phyloP scores from a whole-genome alignment of 129 eudicot species.

The Chrysanthemum makinoi region DNA sequence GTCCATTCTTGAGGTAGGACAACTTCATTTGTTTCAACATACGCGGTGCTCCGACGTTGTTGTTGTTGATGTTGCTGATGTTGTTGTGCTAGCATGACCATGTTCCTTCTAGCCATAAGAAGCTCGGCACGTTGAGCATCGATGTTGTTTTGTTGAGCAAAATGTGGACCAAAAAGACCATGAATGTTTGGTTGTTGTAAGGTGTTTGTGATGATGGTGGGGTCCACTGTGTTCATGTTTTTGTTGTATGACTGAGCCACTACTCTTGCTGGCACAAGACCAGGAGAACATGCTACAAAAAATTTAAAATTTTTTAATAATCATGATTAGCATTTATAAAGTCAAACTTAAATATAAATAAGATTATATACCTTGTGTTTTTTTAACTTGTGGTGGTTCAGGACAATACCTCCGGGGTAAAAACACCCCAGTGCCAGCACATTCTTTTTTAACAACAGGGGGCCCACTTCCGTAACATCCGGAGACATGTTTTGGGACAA shows the following conservation, averaged over 20 bases:
- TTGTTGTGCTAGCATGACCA: slow-evolving; percentile 21
- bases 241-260: slow-evolving; percentile 29
- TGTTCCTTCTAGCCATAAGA: slow-evolving; percentile 41
- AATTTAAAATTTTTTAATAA: too few species aligned
- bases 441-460: slow-evolving; percentile 32
- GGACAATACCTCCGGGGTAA: slow-evolving; percentile 47
- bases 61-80: slow-evolving; percentile 22
- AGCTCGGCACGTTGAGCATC: slow-evolving; percentile 21
- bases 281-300: slow-evolving; percentile 38
- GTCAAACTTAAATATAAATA: slow-evolving; percentile 2
- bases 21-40: slow-evolving; percentile 18
- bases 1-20: slow-evolving; percentile 85
- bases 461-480: slow-evolving; percentile 18
- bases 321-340: slow-evolving; percentile 7
- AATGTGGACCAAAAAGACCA: slow-evolving; percentile 24
- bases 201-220: background rate
- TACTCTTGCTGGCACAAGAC: slow-evolving; percentile 26
- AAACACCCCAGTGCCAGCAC: slow-evolving; percentile 87
- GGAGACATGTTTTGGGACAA: slow-evolving; percentile 9
- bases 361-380: slow-evolving; percentile 39
- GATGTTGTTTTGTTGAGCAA: background rate
- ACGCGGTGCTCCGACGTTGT: slow-evolving; percentile 32
- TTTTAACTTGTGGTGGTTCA: slow-evolving; percentile 36
- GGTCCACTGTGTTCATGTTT: slow-evolving; percentile 21
- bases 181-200: slow-evolving; percentile 25